These are phyloP conservation scores for Cryptosporidium bovis DNA, from an alignment of 169 alveolate genomes.

Conservation along the genomic window DNA sequence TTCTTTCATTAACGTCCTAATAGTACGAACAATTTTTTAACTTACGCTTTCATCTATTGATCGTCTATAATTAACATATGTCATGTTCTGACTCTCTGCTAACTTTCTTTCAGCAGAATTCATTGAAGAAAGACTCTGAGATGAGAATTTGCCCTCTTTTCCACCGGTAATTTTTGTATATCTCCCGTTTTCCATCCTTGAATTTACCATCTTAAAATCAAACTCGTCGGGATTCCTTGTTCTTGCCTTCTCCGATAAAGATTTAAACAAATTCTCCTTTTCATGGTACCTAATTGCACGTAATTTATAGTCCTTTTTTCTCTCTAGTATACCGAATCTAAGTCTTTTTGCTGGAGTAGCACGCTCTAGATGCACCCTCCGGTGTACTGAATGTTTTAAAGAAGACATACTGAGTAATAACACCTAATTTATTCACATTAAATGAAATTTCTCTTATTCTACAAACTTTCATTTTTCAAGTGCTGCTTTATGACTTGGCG, in stretches of 20 bases:
- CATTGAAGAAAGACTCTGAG: background rate
- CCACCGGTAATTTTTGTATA: conserved; percentile 15
- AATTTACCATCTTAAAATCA: conserved; percentile 63
- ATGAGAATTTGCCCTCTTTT: background rate
- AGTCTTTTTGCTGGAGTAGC: conserved; percentile 69
- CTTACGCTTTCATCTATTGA: conserved; percentile 68
- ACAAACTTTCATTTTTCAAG: too few relatives aligned
- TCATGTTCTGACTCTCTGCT: conserved; percentile 58
- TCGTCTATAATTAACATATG: conserved; percentile 35
- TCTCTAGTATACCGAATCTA: conserved; percentile 56
- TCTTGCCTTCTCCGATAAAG: conserved; percentile 67
- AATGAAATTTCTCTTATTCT: too few relatives aligned
- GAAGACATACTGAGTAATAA: conserved; percentile 44
- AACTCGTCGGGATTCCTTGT: conserved; percentile 72
- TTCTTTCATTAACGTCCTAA: too few relatives aligned
- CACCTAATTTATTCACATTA: too few relatives aligned
- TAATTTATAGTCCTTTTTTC: conserved; percentile 61
- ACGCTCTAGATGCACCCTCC: conserved; percentile 69
- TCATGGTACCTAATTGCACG: conserved; percentile 71
- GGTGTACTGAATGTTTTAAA: conserved; percentile 60
- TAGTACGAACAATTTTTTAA: background rate
- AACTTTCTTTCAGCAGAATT: conserved; percentile 37
- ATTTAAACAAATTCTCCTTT: conserved; percentile 47
- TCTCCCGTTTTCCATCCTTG: conserved; percentile 53
- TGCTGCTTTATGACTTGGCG: too few relatives aligned